These are phyloP conservation scores for Solanum habrochaites DNA, from an alignment of 257 asterid species.

Conservation along the genomic window DNA sequence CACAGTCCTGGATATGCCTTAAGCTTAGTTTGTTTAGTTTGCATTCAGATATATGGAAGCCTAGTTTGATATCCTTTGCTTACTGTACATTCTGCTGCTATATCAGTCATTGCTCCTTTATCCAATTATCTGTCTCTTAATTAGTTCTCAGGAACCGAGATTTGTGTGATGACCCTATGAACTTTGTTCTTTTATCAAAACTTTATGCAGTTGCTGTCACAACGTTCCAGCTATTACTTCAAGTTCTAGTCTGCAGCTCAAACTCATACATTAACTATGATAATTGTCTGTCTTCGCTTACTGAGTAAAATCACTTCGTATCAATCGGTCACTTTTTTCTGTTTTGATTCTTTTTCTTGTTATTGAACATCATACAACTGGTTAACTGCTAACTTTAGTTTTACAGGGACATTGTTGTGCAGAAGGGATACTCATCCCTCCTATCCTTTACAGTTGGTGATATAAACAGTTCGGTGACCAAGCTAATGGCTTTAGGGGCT, in stretches of 20 bases:
- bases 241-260: not conserved
- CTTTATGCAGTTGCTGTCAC: not conserved
- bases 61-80: not conserved
- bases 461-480: constrained; percentile 60
- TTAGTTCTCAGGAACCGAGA: not conserved
- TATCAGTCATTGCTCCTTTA: not conserved
- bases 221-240: not conserved
- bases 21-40: not conserved
- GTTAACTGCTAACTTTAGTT: not conserved
- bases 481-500: constrained; percentile 80
- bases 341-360: not conserved
- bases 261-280: not conserved
- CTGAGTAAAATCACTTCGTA: too few relatives aligned
- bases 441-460: constrained; percentile 78
- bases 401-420: constrained; percentile 43
- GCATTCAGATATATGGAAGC: not conserved
- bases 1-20: not conserved
- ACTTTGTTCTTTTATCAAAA: not conserved
- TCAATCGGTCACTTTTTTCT: not conserved
- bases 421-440: constrained; percentile 70
- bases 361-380: not conserved
- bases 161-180: not conserved
- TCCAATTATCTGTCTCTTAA: not conserved
- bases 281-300: not conserved
- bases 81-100: too few relatives aligned